Evolutionary conservation across 352 stramenopile genomes (phyloP).

Genomic region (Phytophthora tentaculata): DNA sequence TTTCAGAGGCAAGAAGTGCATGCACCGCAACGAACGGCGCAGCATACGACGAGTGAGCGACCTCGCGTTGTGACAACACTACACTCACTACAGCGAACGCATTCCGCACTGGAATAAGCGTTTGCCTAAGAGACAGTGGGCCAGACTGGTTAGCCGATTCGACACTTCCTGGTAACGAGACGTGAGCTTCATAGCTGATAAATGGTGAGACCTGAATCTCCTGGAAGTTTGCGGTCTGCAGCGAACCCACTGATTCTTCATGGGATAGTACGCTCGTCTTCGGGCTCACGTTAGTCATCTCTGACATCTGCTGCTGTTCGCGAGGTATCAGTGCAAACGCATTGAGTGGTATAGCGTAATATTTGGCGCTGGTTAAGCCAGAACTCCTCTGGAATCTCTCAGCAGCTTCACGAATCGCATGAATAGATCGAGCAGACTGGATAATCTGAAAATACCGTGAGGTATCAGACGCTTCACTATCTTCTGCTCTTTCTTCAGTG

Average conservation of each 20-base stretch:
- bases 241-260: slow-evolving; percentile 17
- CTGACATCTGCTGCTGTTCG: slow-evolving; percentile 32
- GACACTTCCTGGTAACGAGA: slow-evolving; percentile 4
- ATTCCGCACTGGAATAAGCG: slow-evolving; percentile 4
- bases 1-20: slow-evolving; percentile 49
- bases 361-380: slow-evolving; percentile 8
- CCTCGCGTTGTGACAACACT: slow-evolving; percentile 57
- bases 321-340: slow-evolving; percentile 53
- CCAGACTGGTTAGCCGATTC: slow-evolving; percentile 4
- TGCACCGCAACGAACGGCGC: slow-evolving; percentile 66
- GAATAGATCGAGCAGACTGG: slow-evolving; percentile 8
- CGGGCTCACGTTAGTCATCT: not conserved
- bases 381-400: slow-evolving; percentile 6
- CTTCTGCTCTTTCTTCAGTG: slow-evolving; percentile 8
- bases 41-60: slow-evolving; percentile 43
- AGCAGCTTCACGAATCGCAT: slow-evolving; percentile 26
- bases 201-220: slow-evolving; percentile 22
- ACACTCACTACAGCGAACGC: slow-evolving; percentile 63
- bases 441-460: slow-evolving; percentile 45
- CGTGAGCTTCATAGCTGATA: not conserved
- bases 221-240: slow-evolving; percentile 34
- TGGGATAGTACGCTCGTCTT: not conserved
- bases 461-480: not conserved
- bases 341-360: slow-evolving; percentile 44
- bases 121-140: slow-evolving; percentile 12